Evolutionary conservation across 768 basidiomycete genomes (phyloP).

Genomic region (Psilocybe cubensis): DNA sequence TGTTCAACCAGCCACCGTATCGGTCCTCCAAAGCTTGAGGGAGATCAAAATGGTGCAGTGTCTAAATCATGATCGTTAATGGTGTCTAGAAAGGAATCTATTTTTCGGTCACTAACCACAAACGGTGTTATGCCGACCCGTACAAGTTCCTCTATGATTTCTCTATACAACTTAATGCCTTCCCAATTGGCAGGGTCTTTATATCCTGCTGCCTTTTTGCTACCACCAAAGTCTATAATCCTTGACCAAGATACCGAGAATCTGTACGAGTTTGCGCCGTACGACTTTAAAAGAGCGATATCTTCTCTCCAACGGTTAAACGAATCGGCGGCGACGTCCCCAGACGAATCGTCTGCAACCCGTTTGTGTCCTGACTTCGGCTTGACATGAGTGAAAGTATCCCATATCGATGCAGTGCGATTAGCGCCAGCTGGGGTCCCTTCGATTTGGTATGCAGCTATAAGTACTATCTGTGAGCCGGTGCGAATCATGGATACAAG

Average conservation of each 20-base stretch:
- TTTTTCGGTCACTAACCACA: slow-evolving; percentile 42
- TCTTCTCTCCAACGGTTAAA: slow-evolving; percentile 70
- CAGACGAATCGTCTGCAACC: slow-evolving; percentile 63
- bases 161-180: slow-evolving; percentile 69
- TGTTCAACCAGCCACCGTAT: slow-evolving; percentile 77
- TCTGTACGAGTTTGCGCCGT: slow-evolving; percentile 72
- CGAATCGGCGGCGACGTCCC: slow-evolving; percentile 71
- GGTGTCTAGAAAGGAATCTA: slow-evolving; percentile 6
- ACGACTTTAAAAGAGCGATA: slow-evolving; percentile 60
- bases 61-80: slow-evolving; percentile 38
- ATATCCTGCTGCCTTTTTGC: slow-evolving; percentile 31
- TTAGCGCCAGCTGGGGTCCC: slow-evolving; percentile 58
- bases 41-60: slow-evolving; percentile 78
- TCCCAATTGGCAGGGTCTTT: slow-evolving; percentile 61
- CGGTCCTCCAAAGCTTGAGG: slow-evolving; percentile 73
- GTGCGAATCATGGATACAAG: background rate
- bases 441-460: slow-evolving; percentile 81
- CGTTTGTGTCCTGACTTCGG: slow-evolving; percentile 7
- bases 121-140: slow-evolving; percentile 64
- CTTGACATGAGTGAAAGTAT: slow-evolving; percentile 61
- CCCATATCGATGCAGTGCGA: slow-evolving; percentile 73
- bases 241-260: slow-evolving; percentile 79
- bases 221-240: slow-evolving; percentile 55
- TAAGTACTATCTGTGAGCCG: background rate
- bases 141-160: slow-evolving; percentile 67